Percentiles rank a stretch among this genome's conserved stretches.
Conservation (phyloP, 805 yeast species). For the Danielia reshetovae region DNA sequence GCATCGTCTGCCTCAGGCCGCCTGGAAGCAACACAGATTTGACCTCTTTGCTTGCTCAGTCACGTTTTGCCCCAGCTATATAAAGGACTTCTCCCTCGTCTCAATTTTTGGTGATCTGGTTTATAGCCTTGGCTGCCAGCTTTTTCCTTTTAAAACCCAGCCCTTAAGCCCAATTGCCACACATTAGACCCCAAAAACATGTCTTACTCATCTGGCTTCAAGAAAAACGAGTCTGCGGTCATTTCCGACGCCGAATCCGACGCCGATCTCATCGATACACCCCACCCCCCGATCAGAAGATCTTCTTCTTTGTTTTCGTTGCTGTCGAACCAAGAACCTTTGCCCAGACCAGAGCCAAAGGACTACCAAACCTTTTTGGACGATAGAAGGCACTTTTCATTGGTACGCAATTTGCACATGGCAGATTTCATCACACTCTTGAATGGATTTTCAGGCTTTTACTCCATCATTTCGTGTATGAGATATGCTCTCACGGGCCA, state of each 20-base stretch:
- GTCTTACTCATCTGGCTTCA: conserved; percentile 20
- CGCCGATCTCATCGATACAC: conserved; percentile 18
- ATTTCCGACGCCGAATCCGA: conserved; percentile 36
- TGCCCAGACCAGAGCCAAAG: conserved; percentile 72
- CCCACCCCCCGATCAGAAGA: conserved; percentile 39
- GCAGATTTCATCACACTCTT: conserved; percentile 95
- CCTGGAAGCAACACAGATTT: too few species aligned
- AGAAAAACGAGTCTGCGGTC: conserved; percentile 29
- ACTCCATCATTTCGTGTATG: conserved; percentile 80
- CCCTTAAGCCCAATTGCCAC: too few species aligned
- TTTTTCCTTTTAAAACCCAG: too few species aligned
- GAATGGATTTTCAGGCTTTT: conserved; percentile 92
- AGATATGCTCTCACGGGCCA: conserved; percentile 71
- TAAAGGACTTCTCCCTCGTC: background rate
- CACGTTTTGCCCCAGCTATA: too few species aligned
- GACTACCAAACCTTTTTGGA: conserved; percentile 78
- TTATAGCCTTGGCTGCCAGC: too few species aligned
- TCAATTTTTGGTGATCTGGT: conserved; percentile 1
- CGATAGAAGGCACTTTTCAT: conserved; percentile 81
- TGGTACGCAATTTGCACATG: conserved; percentile 83
- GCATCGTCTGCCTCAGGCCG: too few species aligned
- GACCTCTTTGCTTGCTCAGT: too few species aligned
- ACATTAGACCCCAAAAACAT: too few species aligned
- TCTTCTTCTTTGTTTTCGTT: conserved; percentile 53
- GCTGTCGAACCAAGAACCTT: conserved; percentile 51